These are phyloP conservation scores for Yamadazyma kanchanaburiensis DNA, from an alignment of 1,139 yeast species.

Conservation along the genomic window DNA sequence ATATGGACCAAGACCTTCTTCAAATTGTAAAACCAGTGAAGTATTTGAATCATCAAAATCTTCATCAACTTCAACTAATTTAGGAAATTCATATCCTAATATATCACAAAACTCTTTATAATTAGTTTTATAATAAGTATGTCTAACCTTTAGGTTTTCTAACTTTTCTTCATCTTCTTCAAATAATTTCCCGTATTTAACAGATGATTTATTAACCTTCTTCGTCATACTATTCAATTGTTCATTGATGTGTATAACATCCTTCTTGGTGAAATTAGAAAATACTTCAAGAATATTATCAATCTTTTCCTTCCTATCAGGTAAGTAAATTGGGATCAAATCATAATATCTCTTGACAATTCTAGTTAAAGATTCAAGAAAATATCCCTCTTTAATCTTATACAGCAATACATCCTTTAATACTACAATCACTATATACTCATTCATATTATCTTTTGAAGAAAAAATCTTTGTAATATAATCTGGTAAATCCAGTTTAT, in stretches of 20 bases:
- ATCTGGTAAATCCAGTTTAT: conserved; percentile 23
- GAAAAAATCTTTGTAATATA: conserved; percentile 15
- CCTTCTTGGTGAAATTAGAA: conserved; percentile 40
- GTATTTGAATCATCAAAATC: conserved; percentile 12
- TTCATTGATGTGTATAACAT: conserved; percentile 32
- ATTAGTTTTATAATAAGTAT: conserved; percentile 45
- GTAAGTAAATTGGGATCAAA: conserved; percentile 8
- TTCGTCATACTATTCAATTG: conserved; percentile 31
- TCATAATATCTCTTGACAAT: conserved; percentile 49
- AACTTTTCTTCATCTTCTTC: conserved; percentile 50
- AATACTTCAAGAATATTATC: conserved; percentile 43
- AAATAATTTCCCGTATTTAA: conserved; percentile 61
- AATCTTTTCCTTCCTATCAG: conserved; percentile 13
- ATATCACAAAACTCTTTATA: conserved; percentile 45
- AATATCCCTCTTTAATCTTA: conserved; percentile 45
- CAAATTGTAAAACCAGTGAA: conserved; percentile 10
- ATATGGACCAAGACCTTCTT: conserved; percentile 6
- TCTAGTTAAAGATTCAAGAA: conserved; percentile 45
- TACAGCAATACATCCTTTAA: conserved; percentile 54
- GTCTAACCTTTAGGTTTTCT: conserved; percentile 32
- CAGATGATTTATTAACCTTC: conserved; percentile 51
- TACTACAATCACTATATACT: conserved; percentile 45
- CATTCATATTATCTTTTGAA: conserved; percentile 16
- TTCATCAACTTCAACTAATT: conserved; percentile 17
- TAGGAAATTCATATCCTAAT: conserved; percentile 31